A percentile compares a stretch with the other conserved stretches of the same genome.
phyloP scores from a whole-genome alignment of 768 basidiomycete genomes.

The Candolleomyces eurysporus region DNA sequence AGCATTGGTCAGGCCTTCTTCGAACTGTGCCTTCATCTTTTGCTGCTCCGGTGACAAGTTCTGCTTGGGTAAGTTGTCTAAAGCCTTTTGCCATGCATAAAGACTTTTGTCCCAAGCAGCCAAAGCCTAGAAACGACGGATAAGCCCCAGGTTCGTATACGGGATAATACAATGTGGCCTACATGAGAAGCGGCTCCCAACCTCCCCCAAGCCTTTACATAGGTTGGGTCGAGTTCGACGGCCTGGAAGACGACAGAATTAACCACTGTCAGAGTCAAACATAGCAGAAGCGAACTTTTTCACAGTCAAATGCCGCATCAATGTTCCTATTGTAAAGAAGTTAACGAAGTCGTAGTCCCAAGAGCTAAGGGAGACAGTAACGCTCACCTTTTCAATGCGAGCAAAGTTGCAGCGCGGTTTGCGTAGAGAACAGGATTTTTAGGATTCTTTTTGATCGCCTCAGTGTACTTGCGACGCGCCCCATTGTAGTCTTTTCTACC shows the following conservation, averaged over 20 bases:
- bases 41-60: not conserved
- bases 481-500: not conserved
- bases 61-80: not conserved
- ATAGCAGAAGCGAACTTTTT: not conserved
- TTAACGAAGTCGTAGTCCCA: no score
- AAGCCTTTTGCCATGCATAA: not conserved
- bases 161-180: not conserved
- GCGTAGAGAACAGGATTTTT: conserved; percentile 1
- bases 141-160: not conserved
- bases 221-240: conserved; percentile 1
- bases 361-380: not conserved
- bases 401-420: conserved; percentile 4
- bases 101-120: not conserved
- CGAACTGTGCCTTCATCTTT: not conserved
- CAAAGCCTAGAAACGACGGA: not conserved
- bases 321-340: not conserved
- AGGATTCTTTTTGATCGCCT: conserved; percentile 10
- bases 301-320: conserved; percentile 4
- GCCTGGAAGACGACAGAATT: not conserved
- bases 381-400: conserved; percentile 1
- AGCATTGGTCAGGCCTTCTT: conserved; percentile 1
- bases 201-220: conserved; percentile 6
- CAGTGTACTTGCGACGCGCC: not conserved
- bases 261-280: not conserved
- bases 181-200: not conserved